Evolutionary conservation across 78 protist genomes (phyloP).

Genomic region (Fonticula alba): DNA sequence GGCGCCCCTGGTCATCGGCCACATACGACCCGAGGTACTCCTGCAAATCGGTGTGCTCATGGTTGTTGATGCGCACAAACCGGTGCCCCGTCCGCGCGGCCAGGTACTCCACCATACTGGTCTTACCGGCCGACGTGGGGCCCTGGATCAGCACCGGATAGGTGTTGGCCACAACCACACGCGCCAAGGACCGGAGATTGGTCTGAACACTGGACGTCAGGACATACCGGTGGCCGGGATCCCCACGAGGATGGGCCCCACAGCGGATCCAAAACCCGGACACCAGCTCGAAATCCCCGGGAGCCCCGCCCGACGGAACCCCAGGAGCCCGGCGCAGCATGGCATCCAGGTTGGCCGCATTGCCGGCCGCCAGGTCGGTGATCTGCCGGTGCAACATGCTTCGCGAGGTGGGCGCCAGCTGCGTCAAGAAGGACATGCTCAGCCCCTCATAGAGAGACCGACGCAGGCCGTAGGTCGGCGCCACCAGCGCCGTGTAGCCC

Average conservation of each 20-base stretch:
- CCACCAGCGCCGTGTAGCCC: constrained; percentile 11
- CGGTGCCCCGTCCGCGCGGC: constrained; percentile 52
- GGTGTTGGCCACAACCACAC: constrained; percentile 38
- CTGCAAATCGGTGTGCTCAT: constrained; percentile 97
- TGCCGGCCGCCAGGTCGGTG: background rate
- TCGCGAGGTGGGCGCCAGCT: constrained; percentile 19
- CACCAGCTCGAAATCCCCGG: constrained; percentile 7
- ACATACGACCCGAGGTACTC: constrained; percentile 94
- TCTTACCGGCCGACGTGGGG: constrained; percentile 81
- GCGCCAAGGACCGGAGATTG: constrained; percentile 47
- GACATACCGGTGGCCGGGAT: constrained; percentile 17
- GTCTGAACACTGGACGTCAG: constrained; percentile 39
- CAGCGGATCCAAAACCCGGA: constrained; percentile 8
- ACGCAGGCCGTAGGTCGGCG: constrained; percentile 43
- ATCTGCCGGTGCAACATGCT: constrained; percentile 1
- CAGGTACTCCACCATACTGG: constrained; percentile 79
- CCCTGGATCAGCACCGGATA: constrained; percentile 84
- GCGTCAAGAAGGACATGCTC: constrained; percentile 61
- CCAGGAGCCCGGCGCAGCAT: background rate
- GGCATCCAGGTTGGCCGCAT: background rate
- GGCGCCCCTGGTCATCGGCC: constrained; percentile 52
- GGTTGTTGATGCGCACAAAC: constrained; percentile 97
- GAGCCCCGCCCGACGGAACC: background rate
- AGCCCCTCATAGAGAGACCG: constrained; percentile 63
- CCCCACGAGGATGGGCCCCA: constrained; percentile 1